Evolutionary conservation across 2,329 filamentous ascomycete genomes (phyloP).

Genomic region (Colletotrichum neosansevieriae): DNA sequence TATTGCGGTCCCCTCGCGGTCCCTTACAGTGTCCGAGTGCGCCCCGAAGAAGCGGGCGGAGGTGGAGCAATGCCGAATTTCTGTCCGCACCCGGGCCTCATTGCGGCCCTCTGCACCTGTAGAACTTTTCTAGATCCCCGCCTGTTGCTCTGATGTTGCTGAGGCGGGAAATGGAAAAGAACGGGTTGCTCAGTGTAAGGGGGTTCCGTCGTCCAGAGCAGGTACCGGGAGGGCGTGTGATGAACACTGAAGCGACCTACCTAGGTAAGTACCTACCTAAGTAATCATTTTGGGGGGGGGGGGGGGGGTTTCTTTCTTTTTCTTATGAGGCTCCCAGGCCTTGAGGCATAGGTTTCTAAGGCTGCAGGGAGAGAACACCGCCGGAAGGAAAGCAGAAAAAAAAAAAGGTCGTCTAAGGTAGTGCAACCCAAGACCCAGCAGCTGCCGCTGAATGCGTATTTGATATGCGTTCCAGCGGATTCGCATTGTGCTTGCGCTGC

Average conservation of each 20-base stretch:
- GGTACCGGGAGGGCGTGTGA: slow-evolving; percentile 1
- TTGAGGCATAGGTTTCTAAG: not conserved
- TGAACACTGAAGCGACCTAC: no score
- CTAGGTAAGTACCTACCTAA: no score
- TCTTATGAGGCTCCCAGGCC: no score
- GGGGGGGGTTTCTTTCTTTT: no score
- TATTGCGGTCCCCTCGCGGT: not conserved
- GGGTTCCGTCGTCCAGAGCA: slow-evolving; percentile 22
- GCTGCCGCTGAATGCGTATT: slow-evolving; percentile 6
- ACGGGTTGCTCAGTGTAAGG: slow-evolving; percentile 39
- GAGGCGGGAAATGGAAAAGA: slow-evolving; percentile 14
- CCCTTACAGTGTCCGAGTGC: slow-evolving; percentile 1
- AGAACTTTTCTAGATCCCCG: slow-evolving; percentile 18
- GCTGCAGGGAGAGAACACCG: slow-evolving; percentile 12
- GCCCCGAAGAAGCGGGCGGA: slow-evolving; percentile 13
- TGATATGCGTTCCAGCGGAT: slow-evolving; percentile 6
- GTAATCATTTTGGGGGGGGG: no score
- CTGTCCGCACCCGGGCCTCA: slow-evolving; percentile 20
- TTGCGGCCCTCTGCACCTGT: slow-evolving; percentile 10
- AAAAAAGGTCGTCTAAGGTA: not conserved
- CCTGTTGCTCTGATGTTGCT: slow-evolving; percentile 18
- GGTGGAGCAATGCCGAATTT: slow-evolving; percentile 15
- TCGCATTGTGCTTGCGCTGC: slow-evolving; percentile 1
- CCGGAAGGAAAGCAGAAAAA: not conserved
- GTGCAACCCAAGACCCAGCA: slow-evolving; percentile 7